Conservation (phyloP, 306 rosid species). For the Quercus variabilis region DNA sequence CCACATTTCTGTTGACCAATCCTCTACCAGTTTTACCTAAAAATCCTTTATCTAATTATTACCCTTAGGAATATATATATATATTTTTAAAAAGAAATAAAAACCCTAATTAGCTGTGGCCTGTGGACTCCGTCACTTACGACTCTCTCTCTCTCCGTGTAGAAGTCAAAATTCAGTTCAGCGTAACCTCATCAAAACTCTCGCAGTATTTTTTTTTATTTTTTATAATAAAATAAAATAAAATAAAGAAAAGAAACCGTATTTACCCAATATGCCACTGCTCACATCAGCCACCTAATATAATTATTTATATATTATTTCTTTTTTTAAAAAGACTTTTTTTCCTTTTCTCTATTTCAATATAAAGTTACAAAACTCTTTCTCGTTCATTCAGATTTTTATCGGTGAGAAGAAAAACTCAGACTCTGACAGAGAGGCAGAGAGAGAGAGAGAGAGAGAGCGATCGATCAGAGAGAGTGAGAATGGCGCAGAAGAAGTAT, state of each 20-base stretch:
- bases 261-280: neutral
- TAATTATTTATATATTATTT: neutral
- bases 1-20: too few relatives aligned
- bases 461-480: neutral
- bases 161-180: too few relatives aligned
- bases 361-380: neutral
- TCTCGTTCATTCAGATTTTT: neutral
- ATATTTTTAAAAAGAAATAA: too few relatives aligned
- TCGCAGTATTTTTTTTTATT: too few relatives aligned
- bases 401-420: neutral
- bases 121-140: too few relatives aligned
- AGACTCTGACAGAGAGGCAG: neutral
- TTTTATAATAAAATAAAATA: neutral
- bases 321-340: too few relatives aligned
- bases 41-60: too few relatives aligned
- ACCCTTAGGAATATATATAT: too few relatives aligned
- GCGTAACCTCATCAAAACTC: too few relatives aligned
- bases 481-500: slow-evolving; percentile 53
- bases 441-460: neutral
- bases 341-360: neutral
- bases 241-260: neutral
- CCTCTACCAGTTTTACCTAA: too few relatives aligned
- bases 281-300: slow-evolving; percentile 11
- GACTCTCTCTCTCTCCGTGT: too few relatives aligned
- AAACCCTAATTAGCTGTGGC: too few relatives aligned